Conservation (phyloP, 1,284 basidiomycete species). For the Moesziomyces parantarcticus region DNA sequence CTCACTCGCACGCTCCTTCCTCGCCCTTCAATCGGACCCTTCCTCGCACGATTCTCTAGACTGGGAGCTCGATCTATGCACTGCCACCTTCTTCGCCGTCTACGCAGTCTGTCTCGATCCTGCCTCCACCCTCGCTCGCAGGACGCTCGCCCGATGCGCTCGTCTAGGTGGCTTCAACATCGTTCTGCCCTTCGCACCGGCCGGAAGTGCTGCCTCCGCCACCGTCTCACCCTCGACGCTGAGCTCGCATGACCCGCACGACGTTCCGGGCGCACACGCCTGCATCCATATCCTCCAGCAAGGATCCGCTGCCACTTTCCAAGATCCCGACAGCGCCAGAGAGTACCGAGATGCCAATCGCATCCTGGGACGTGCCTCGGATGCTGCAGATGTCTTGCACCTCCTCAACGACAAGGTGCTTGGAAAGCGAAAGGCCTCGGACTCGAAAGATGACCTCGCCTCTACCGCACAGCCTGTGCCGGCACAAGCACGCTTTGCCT, state of each 20-base stretch:
- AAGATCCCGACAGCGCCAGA: constrained; percentile 52
- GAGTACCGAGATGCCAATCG: constrained; percentile 59
- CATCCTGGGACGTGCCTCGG: constrained; percentile 46
- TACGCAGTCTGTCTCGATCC: constrained; percentile 54
- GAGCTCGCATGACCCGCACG: constrained; percentile 38
- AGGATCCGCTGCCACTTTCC: constrained; percentile 50
- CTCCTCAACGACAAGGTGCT: constrained; percentile 26
- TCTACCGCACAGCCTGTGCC: constrained; percentile 14
- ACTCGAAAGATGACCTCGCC: background rate
- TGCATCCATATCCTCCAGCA: constrained; percentile 60
- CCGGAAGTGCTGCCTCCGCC: constrained; percentile 40
- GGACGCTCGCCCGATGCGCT: constrained; percentile 52
- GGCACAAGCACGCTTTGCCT: constrained; percentile 22
- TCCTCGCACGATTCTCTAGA: constrained; percentile 13
- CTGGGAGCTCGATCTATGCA: constrained; percentile 47
- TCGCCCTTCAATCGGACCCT: constrained; percentile 13
- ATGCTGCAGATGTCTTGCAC: constrained; percentile 50
- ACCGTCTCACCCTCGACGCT: constrained; percentile 29
- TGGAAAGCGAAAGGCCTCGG: constrained; percentile 35
- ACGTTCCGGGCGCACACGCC: constrained; percentile 53
- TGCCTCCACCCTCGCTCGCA: constrained; percentile 42
- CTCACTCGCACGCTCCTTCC: constrained; percentile 37
- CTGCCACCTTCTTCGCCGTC: constrained; percentile 59
- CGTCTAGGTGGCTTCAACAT: constrained; percentile 55
- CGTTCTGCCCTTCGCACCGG: constrained; percentile 58